Base-by-base conservation (phyloP, 163 green algal genomes). In the Trebouxiophyceae sp. region DNA sequence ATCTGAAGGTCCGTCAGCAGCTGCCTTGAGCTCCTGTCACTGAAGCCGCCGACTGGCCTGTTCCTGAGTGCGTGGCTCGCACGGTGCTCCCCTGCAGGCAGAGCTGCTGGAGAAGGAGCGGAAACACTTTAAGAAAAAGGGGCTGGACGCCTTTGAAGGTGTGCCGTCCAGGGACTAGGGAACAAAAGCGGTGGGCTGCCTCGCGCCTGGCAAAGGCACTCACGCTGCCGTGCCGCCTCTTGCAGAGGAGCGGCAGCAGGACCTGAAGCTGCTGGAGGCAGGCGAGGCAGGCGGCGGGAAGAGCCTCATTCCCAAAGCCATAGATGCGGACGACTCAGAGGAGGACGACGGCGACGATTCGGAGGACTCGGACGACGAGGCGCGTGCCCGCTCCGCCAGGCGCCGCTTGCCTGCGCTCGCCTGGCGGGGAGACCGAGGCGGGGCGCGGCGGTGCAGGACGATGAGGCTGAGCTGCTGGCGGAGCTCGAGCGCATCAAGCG, bases 401-500 rank as follows among this genome's bases (percentile, higher is more conserved):
- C n/a, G n/a, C n/a, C n/a, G n/a, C n/a, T n/a, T n/a, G n/a, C n/a
- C n/a, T n/a, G n/a, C n/a, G n/a, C n/a, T n/a, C n/a, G n/a, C n/a
- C n/a, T n/a, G n/a, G n/a, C n/a, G n/a, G n/a, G n/a, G n/a, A n/a
- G n/a, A n/a, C n/a, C n/a, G n/a, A n/a, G n/a, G n/a, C n/a, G n/a
- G n/a, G n/a, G n/a, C n/a, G n/a, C n/a, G n/a, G 39, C 32, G 26
- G 3, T 65, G 54, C 73, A 97, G 73, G 93, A 98, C 68, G 93
- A 99, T 29, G 90, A 96, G 77, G 90, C 87, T 1, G 90, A 92
- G 79, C 76, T 99, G 67, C 65, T 97, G 56, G 85, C 83, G 39
- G 93, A 98, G 84, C 85, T 99, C 60, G 90, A 93, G 45, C 75
- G 90, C n/a, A 99, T 99, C 60, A 96, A 96, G 65, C 85, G 81